Conservation (phyloP, 257 asterid genomes). For the Solanum clarkiae region DNA sequence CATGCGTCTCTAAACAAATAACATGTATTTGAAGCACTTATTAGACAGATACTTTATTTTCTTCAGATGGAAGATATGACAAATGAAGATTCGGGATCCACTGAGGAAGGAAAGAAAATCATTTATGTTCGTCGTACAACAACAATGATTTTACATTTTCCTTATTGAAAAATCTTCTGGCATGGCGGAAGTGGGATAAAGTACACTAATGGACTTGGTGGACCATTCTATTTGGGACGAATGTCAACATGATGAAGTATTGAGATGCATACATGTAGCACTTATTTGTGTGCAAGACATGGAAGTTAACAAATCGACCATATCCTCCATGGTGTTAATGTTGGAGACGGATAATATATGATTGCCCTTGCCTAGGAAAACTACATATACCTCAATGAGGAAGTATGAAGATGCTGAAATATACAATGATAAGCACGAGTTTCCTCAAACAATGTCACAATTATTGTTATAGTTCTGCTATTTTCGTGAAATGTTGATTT, state of each 20-base stretch:
- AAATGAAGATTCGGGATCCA: too few species aligned
- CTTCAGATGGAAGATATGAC: too few species aligned
- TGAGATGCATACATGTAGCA: constrained; percentile 58
- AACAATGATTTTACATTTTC: not conserved
- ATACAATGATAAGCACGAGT: constrained; percentile 30
- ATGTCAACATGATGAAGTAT: constrained; percentile 22
- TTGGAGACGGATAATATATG: constrained; percentile 39
- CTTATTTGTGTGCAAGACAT: constrained; percentile 71
- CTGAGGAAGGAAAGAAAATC: too few species aligned
- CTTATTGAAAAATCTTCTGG: constrained; percentile 16
- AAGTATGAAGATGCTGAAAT: constrained; percentile 19
- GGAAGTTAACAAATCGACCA: constrained; percentile 46
- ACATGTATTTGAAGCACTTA: too few species aligned
- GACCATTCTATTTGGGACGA: constrained; percentile 33
- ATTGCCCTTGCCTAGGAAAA: constrained; percentile 52
- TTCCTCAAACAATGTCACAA: constrained; percentile 48
- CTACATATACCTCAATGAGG: constrained; percentile 47
- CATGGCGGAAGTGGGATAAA: constrained; percentile 67
- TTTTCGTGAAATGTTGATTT: not conserved
- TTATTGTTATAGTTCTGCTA: constrained; percentile 28
- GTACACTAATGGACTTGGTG: constrained; percentile 32
- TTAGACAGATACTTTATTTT: too few species aligned
- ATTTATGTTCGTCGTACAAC: too few species aligned
- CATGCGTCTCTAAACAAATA: too few species aligned
- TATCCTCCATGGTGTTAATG: constrained; percentile 58